Percentiles rank a stretch among this genome's conserved stretches.
These are phyloP conservation scores for Seiridium unicorne DNA, from an alignment of 2,329 filamentous ascomycete genomes.

Conservation along the genomic window DNA sequence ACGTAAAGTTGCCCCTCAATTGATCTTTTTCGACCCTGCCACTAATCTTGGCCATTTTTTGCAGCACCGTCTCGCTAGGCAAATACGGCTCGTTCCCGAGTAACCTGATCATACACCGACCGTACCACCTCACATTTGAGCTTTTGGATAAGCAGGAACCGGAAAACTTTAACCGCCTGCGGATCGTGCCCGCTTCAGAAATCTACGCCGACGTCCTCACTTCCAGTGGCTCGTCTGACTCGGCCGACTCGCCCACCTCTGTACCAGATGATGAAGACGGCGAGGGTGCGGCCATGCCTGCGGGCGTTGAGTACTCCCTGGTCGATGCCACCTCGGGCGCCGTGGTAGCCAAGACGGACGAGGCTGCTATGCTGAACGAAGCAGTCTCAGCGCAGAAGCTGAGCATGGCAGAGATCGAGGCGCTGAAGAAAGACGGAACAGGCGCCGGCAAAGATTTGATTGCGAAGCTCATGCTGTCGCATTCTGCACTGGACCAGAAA, in stretches of 20 bases:
- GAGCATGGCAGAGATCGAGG: conserved; percentile 72
- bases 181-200: conserved; percentile 77
- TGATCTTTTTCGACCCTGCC: neutral
- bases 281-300: conserved; percentile 38
- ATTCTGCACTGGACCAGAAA: conserved; percentile 89
- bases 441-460: conserved; percentile 87
- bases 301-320: conserved; percentile 43
- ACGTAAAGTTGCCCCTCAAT: conserved; percentile 44
- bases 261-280: conserved; percentile 28
- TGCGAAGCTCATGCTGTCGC: conserved; percentile 86
- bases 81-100: conserved; percentile 91
- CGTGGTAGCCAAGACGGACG: conserved; percentile 54
- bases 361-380: conserved; percentile 56
- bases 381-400: conserved; percentile 66
- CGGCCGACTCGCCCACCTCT: conserved; percentile 34
- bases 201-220: conserved; percentile 76
- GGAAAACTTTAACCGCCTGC: conserved; percentile 66
- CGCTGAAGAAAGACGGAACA: conserved; percentile 69
- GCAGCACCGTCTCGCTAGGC: conserved; percentile 79
- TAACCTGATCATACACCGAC: conserved; percentile 87
- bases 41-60: neutral
- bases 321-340: conserved; percentile 45
- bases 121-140: conserved; percentile 90
- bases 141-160: conserved; percentile 69
- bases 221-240: conserved; percentile 30